These are phyloP conservation scores for Flaveria robusta DNA, from an alignment of 129 eudicot species.

Conservation along the genomic window DNA sequence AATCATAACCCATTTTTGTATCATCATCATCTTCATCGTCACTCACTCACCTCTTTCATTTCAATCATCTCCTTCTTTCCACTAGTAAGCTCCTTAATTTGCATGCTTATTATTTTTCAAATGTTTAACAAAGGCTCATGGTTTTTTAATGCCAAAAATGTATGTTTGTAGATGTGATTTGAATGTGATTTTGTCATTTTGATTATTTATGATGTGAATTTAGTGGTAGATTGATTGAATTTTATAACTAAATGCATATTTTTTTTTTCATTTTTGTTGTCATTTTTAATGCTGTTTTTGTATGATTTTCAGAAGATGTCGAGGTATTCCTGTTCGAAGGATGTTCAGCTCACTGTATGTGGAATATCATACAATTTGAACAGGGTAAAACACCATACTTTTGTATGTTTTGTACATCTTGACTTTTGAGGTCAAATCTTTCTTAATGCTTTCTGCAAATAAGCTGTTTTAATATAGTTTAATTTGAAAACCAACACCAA, in stretches of 20 bases:
- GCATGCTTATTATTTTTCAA: too few relatives aligned
- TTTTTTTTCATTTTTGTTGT: too few relatives aligned
- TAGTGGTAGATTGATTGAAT: not conserved
- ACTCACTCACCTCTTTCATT: too few relatives aligned
- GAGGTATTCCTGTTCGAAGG: not conserved
- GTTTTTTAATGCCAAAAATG: too few relatives aligned
- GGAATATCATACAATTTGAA: not conserved
- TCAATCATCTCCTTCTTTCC: too few relatives aligned
- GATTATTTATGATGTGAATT: not conserved
- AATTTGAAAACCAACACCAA: not conserved
- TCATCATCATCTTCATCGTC: too few relatives aligned
- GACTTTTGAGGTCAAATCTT: slow-evolving; percentile 7
- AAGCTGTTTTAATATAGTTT: not conserved
- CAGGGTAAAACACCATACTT: not conserved
- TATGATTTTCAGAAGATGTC: not conserved
- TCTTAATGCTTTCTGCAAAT: not conserved
- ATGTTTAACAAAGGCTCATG: too few relatives aligned
- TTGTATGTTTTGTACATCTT: not conserved
- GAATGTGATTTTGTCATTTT: not conserved
- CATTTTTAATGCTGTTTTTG: not conserved
- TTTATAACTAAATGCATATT: too few relatives aligned
- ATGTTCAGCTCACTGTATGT: not conserved
- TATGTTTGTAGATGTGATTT: too few relatives aligned
- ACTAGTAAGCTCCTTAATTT: too few relatives aligned
- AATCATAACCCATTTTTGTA: too few relatives aligned